phyloP scores from a whole-genome alignment of 768 basidiomycete species.

The Rhodotorula kratochvilovae region DNA sequence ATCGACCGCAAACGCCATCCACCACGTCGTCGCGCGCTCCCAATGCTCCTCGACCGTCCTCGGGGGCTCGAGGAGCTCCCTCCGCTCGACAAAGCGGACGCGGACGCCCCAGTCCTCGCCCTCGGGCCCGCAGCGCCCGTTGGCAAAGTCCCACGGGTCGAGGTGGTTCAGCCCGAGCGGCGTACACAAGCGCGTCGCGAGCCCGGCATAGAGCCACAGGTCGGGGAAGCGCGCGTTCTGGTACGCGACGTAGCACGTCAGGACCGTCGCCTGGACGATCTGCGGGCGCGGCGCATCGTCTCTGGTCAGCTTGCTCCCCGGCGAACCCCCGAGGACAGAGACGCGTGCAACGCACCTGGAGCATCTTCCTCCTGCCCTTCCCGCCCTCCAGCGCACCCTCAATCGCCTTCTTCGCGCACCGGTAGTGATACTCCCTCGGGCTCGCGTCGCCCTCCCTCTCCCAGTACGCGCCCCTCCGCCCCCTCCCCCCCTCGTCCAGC shows the following conservation, averaged over 20 bases:
- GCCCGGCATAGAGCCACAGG: slow-evolving; percentile 31
- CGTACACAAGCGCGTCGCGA: slow-evolving; percentile 29
- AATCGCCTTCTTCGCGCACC: slow-evolving; percentile 2
- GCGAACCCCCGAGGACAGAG: background rate
- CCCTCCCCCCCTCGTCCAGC: background rate
- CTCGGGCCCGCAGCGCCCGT: background rate
- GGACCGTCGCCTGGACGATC: slow-evolving; percentile 30
- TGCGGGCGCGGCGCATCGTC: background rate
- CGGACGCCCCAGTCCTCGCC: slow-evolving; percentile 29
- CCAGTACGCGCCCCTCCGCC: background rate
- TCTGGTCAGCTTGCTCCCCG: too few species aligned
- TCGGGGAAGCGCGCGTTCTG: slow-evolving; percentile 18
- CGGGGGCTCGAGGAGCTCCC: slow-evolving; percentile 12
- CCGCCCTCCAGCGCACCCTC: background rate
- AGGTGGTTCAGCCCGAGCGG: slow-evolving; percentile 37
- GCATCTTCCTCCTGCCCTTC: slow-evolving; percentile 8
- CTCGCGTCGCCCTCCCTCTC: background rate
- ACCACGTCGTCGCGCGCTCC: slow-evolving; percentile 29
- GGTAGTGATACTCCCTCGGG: slow-evolving; percentile 25
- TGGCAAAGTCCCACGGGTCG: slow-evolving; percentile 29
- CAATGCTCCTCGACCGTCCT: slow-evolving; percentile 25
- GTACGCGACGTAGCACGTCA: slow-evolving; percentile 31
- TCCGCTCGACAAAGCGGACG: slow-evolving; percentile 5
- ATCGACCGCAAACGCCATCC: slow-evolving; percentile 38
- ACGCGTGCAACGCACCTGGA: slow-evolving; percentile 15